These are phyloP conservation scores for Chaetomiaceae sp. DNA, from an alignment of 2,329 filamentous ascomycete species.

Conservation along the genomic window DNA sequence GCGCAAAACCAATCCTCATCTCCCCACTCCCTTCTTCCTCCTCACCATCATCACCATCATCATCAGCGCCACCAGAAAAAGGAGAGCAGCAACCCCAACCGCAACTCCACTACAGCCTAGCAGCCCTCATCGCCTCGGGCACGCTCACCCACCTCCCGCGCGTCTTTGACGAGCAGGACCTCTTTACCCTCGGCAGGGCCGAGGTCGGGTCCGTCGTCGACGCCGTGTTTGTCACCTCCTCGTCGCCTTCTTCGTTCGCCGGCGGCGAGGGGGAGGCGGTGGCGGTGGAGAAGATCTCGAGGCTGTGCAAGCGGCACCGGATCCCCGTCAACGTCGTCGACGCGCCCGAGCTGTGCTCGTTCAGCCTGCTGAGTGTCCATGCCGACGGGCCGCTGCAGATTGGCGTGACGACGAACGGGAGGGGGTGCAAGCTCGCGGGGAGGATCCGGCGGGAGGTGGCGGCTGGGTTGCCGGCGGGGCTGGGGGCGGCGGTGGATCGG, in stretches of 20 bases:
- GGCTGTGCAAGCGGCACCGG: slow-evolving; percentile 69
- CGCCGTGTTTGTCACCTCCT: slow-evolving; percentile 79
- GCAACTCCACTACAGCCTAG: slow-evolving; percentile 52
- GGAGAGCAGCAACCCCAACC: not conserved
- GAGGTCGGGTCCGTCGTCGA: slow-evolving; percentile 79
- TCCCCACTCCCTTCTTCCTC: slow-evolving; percentile 45
- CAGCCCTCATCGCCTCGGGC: slow-evolving; percentile 61
- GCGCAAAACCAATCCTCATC: slow-evolving; percentile 75
- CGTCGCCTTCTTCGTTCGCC: slow-evolving; percentile 39
- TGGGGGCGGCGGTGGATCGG: slow-evolving; percentile 72
- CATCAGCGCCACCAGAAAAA: not conserved
- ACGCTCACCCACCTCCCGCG: slow-evolving; percentile 62
- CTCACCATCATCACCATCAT: too few relatives aligned
- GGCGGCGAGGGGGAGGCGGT: slow-evolving; percentile 52
- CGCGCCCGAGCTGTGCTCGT: slow-evolving; percentile 78
- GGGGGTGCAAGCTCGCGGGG: slow-evolving; percentile 88
- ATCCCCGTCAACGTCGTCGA: slow-evolving; percentile 94
- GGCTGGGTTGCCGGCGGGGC: slow-evolving; percentile 66
- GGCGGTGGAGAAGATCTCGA: slow-evolving; percentile 39
- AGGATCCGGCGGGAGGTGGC: slow-evolving; percentile 86
- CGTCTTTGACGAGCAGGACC: slow-evolving; percentile 64
- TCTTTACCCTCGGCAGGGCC: slow-evolving; percentile 71
- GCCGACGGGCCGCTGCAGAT: slow-evolving; percentile 89
- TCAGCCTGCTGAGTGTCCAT: slow-evolving; percentile 84
- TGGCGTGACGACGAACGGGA: slow-evolving; percentile 90